Base-by-base conservation (phyloP, 768 basidiomycete genomes). In the Mycena rosella region DNA sequence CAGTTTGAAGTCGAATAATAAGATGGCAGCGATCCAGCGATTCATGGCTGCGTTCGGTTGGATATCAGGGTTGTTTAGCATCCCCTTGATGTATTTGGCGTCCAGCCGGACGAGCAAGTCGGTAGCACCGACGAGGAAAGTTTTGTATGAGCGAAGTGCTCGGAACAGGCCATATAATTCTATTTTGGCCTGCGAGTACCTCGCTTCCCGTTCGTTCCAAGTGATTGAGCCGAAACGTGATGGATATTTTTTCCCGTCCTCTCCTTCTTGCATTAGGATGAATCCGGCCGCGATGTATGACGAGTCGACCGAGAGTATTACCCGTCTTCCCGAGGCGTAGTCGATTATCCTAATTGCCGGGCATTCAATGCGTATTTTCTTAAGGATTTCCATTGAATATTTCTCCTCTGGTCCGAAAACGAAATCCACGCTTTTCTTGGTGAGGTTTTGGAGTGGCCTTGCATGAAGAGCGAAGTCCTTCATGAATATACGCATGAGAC, bases 71-170 rank as follows among this genome's bases (percentile, higher is more conserved):
- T 78, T 60, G 53, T 83, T 81, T 5, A 85, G 54, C 82, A 84
- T 85, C 20, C 79, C 80, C 60, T 80, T 80, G 14, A 85, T 82
- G 60, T 80, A 80, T 36, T 79, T 72, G 0, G 80, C 82, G 68
- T 85, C 80, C 0, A 80, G 78, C 68, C 83, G 80, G 0, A 85
- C 74, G 20, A 70, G 52, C 0, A 85, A 65, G 2, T 75, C 78
- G 26, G 71, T 67, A 0, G 74, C 56, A 6, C 76, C 78, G n/a
- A 78, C 48, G 3, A 81, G 38, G 34, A 10, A 57, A 5, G 52
- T 4, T 7, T 47, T n/a, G 49, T 45, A 58, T 7, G 51, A 38
- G 14, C 20, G 40, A 3, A 52, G 56, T 17, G 79, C 76, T 0
- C 76, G 68, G 53, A 72, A 82, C 0, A 83, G 40, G 3, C 82